Evolutionary conservation across 2,329 filamentous ascomycete genomes (phyloP).

Genomic region (Apiospora saccharicola): DNA sequence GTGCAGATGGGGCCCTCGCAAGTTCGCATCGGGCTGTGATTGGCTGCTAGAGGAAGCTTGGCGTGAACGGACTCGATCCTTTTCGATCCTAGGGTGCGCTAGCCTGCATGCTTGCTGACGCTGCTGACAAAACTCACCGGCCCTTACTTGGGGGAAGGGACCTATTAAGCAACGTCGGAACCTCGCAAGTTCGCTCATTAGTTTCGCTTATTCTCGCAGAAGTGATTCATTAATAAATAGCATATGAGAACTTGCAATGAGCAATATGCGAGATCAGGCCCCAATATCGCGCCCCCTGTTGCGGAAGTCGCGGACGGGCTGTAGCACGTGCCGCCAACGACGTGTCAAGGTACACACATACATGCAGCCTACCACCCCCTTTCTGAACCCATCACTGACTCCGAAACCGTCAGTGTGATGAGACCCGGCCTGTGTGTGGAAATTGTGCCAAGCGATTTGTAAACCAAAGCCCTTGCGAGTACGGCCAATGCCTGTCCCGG

Average conservation of each 20-base stretch:
- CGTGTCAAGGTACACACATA: background rate
- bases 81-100: background rate
- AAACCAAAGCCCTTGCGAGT: background rate
- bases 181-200: background rate
- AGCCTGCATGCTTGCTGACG: background rate
- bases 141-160: background rate
- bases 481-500: background rate
- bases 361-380: background rate
- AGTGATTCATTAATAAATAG: no score
- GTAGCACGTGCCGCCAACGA: constrained; percentile 13
- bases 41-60: background rate
- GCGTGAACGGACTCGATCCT: background rate
- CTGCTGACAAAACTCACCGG: background rate
- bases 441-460: background rate
- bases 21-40: background rate
- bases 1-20: background rate
- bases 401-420: background rate
- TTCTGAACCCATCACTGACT: background rate
- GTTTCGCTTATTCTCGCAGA: background rate
- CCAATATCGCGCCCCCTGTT: background rate
- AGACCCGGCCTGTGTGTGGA: background rate
- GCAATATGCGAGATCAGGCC: background rate
- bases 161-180: background rate
- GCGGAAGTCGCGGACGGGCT: constrained; percentile 24
- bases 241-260: background rate